Percentiles rank a stretch among this genome's conserved stretches.
phyloP scores from a whole-genome alignment of 495 filamentous ascomycete species.

The Aspergillus sparsus region DNA sequence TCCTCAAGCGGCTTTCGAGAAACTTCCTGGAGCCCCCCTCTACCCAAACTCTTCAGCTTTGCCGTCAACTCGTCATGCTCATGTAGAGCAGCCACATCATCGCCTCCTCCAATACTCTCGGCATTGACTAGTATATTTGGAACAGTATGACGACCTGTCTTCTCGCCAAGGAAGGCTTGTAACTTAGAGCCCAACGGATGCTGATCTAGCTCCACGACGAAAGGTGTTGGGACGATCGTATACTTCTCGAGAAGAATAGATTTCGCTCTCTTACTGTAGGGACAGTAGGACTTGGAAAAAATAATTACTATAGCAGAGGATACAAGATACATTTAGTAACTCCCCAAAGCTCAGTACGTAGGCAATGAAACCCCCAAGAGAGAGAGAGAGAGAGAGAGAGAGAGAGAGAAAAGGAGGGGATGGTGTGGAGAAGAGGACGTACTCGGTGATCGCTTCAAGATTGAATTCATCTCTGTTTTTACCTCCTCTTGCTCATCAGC shows the following conservation, averaged over 20 bases:
- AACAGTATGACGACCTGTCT: constrained; percentile 80
- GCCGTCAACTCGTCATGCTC: constrained; percentile 64
- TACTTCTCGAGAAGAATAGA: constrained; percentile 78
- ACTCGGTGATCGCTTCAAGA: constrained; percentile 82
- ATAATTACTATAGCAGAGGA: constrained; percentile 67
- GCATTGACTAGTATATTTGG: constrained; percentile 90
- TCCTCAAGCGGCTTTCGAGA: constrained; percentile 20
- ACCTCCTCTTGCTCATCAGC: constrained; percentile 38
- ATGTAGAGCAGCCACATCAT: constrained; percentile 78
- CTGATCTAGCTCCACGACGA: constrained; percentile 87
- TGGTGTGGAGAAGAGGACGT: constrained; percentile 30
- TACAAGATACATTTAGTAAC: background rate
- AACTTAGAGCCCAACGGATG: constrained; percentile 71
- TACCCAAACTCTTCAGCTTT: constrained; percentile 71
- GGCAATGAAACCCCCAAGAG: background rate
- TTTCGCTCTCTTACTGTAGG: constrained; percentile 80
- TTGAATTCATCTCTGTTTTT: constrained; percentile 65
- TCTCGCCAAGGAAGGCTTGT: constrained; percentile 66
- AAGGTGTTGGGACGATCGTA: constrained; percentile 75
- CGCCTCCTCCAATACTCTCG: constrained; percentile 85
- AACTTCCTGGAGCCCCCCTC: constrained; percentile 64
- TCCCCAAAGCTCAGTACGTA: background rate
- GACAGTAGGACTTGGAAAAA: constrained; percentile 94
- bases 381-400: background rate
- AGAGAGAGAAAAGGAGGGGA: constrained; percentile 8